These are phyloP conservation scores for Solanum pennellii DNA, from an alignment of 257 asterid genomes.

Conservation along the genomic window DNA sequence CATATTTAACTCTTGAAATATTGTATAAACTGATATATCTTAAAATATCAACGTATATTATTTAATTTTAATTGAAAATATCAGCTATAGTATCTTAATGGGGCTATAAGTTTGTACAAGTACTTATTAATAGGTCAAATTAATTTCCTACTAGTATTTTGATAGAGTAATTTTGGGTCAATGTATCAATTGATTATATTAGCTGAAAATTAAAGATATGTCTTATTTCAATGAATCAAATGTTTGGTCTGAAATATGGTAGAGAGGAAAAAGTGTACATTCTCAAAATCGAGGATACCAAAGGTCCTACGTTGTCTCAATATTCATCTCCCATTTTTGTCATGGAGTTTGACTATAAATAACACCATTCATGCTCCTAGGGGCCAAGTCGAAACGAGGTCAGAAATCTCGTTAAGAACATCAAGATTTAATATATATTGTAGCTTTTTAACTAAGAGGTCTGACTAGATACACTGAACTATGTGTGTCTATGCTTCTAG, in stretches of 20 bases:
- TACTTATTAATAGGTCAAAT: background rate
- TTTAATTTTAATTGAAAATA: background rate
- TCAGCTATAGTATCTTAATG: background rate
- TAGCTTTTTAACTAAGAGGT: too few species aligned
- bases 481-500: background rate
- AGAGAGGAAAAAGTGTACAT: background rate
- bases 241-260: background rate
- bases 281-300: background rate
- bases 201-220: background rate
- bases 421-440: too few species aligned
- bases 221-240: background rate
- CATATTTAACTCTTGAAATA: too few species aligned
- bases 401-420: background rate
- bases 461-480: too few species aligned
- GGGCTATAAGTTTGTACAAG: background rate
- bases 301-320: background rate
- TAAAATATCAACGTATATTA: background rate
- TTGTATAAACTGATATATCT: rapidly evolving
- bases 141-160: background rate
- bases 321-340: background rate
- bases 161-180: background rate
- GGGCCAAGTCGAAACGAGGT: background rate
- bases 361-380: background rate
- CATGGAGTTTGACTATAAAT: background rate
- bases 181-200: background rate